Evolutionary conservation across 768 basidiomycete species (phyloP), one percentile per base, ranked within the genome.

Genomic region (Boletus tomentosulus): DNA sequence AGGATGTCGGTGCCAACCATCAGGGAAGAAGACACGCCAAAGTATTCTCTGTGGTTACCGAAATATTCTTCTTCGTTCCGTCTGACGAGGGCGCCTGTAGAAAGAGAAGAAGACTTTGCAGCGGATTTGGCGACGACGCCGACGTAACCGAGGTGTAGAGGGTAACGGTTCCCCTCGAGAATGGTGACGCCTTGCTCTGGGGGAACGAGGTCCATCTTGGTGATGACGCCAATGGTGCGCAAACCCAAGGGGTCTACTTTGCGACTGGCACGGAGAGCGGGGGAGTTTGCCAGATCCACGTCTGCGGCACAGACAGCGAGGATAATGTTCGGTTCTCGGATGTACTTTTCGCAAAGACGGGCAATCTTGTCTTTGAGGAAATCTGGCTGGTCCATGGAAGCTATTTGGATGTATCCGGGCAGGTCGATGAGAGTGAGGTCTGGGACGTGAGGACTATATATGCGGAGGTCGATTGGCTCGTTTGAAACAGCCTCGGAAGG

Each of bases 321-420:
- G 62, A 98, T 89, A 70, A 99, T 93, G 70, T 99, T 99, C n/a
- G 97, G 96, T 67, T 98, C 93, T n/a, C 91, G 85, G 63, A 99
- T 99, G 70, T 99, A 99, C 67, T 86, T 91, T 53, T 98, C 97
- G 71, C 97, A 98, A 1, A 99, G 76, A 9, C 67, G 63, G 0
- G 89, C 76, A 57, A 99, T 96, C 71, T 98, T 96, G 65, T 96
- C 92, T 68, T 92, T 97, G 56, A 99, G 80, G 19, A 80, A 77
- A 58, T 98, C 95, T 0, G 97, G 97, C 67, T 99, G 97, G 74
- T 99, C 96, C 74, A 98, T 74, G 43, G 91, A 93, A 5, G 90
- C 78, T 41, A 98, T 89, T 67, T 99, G 96, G 53, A 99, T 86
- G 70, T 99, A 99, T 2, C 97, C 97, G 1, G 97, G 97, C 10